These are phyloP conservation scores for Suillus americanus DNA, from an alignment of 768 basidiomycete genomes.

Conservation along the genomic window DNA sequence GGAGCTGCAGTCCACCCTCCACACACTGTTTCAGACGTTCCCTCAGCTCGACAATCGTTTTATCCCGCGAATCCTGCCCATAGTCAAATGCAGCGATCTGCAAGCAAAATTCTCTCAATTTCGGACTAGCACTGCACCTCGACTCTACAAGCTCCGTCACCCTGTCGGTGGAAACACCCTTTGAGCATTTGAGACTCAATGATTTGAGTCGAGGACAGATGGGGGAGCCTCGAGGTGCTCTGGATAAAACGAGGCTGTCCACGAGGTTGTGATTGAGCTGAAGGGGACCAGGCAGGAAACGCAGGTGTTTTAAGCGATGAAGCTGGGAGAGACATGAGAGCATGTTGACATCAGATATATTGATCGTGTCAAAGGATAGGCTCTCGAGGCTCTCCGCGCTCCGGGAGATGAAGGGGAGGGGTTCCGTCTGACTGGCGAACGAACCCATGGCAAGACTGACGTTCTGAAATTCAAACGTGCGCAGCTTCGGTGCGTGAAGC, in stretches of 20 bases:
- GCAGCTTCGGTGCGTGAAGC: conserved; percentile 23
- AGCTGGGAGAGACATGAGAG: conserved; percentile 23
- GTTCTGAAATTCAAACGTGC: conserved; percentile 27
- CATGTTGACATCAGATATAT: conserved; percentile 21
- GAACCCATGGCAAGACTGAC: conserved; percentile 29
- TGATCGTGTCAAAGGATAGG: conserved; percentile 21
- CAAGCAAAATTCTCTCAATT: conserved; percentile 19
- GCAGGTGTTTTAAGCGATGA: conserved; percentile 16
- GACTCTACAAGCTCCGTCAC: conserved; percentile 26
- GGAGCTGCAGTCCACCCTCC: conserved; percentile 23
- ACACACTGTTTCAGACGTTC: conserved; percentile 17
- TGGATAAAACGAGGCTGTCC: conserved; percentile 17
- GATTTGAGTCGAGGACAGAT: conserved; percentile 25
- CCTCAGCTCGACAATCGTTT: conserved; percentile 21
- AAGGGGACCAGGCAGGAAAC: conserved; percentile 26
- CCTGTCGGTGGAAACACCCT: conserved; percentile 21
- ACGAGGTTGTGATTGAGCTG: conserved; percentile 32
- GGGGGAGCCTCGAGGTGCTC: neutral
- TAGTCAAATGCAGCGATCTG: conserved; percentile 31
- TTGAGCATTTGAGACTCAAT: conserved; percentile 26
- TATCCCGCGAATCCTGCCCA: conserved; percentile 28
- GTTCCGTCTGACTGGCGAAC: conserved; percentile 26
- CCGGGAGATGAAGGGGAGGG: conserved; percentile 24
- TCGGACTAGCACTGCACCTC: conserved; percentile 14
- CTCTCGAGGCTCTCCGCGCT: conserved; percentile 30